Evolutionary conservation across 1,284 basidiomycete genomes (phyloP), one percentile per base, ranked within the genome.

Genomic region (Rhodotorula mucilaginosa): DNA sequence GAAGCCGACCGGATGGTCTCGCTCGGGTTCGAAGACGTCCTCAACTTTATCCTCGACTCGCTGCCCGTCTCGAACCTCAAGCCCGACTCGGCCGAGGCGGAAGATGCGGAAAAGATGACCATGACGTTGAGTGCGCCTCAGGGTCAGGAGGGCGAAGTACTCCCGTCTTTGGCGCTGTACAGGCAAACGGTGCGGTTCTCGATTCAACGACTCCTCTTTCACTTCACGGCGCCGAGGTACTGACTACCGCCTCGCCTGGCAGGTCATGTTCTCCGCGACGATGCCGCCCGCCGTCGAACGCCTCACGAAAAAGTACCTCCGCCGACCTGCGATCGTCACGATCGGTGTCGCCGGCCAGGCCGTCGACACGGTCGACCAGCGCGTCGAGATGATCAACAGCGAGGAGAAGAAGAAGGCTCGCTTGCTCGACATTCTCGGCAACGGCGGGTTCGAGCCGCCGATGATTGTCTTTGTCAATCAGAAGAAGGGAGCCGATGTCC

Each of bases 401-500:
- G 96, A 97, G 78, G 96, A 97, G 79, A 93, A 93, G 86, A 95
- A 93, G 84, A 95, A 92, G 90, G 87, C 89, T 74, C 87, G 89
- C 49, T 82, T 99, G 79, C 82, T 96, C 78, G 92, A 97, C 77
- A 92, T 98, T 77, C 88, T 99, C 80, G 92, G 93, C 83, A 89
- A 87, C 72, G 89, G 88, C 54, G 85, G 87, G 67, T 92, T 90
- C 81, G 82, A 88, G 39, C 88, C 96, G 39, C 97, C 97, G 2
- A 98, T 99, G 79, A 99, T 99, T 76, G 91, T 96, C 19, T 99
- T 99, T 83, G 94, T 97, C 84, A 99, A 98, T 82, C 95, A 98
- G 82, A 99, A 98, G 86, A 96, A 96, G 85, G 95, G 92, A 10
- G 96, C 95, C 59, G 96, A 99, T 80, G 90, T 92, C 88, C 91